Evolutionary conservation across 768 basidiomycete genomes (phyloP).

Genomic region (Cyathus striatus): DNA sequence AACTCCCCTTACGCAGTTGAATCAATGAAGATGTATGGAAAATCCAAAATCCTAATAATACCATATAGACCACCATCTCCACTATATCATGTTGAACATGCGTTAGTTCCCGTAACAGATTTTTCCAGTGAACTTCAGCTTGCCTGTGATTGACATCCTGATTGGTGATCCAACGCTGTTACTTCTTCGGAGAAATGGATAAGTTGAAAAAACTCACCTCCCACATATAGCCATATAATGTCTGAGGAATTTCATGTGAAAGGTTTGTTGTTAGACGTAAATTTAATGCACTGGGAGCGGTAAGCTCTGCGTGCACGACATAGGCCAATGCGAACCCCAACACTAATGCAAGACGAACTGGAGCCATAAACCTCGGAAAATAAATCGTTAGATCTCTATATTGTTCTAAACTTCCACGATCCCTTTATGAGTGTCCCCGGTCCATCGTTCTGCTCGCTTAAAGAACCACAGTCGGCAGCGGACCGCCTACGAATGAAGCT

Average conservation of each 20-base stretch:
- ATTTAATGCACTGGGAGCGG: constrained; percentile 21
- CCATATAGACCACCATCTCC: constrained; percentile 38
- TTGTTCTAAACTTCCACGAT: too few species aligned
- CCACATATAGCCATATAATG: constrained; percentile 30
- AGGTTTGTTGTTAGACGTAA: constrained; percentile 20
- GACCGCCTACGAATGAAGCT: too few species aligned
- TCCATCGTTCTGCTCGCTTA: too few species aligned
- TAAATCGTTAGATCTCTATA: too few species aligned
- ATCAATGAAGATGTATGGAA: background rate
- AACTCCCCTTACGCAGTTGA: constrained; percentile 27
- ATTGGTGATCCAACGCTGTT: background rate
- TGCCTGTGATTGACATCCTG: constrained; percentile 28
- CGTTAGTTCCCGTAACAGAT: too few species aligned
- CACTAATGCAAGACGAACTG: too few species aligned
- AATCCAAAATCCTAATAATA: constrained; percentile 2
- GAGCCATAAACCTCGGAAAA: too few species aligned
- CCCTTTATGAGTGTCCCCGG: too few species aligned
- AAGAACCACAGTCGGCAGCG: too few species aligned
- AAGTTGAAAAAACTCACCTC: constrained; percentile 14
- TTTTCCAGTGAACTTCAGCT: background rate
- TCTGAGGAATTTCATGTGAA: constrained; percentile 22
- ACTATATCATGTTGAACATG: constrained; percentile 14
- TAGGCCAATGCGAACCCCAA: too few species aligned
- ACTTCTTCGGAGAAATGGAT: background rate
- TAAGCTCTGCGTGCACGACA: constrained; percentile 9